Base-by-base conservation (phyloP, 1,284 basidiomycete genomes). In the Singerocomus inundabilis region DNA sequence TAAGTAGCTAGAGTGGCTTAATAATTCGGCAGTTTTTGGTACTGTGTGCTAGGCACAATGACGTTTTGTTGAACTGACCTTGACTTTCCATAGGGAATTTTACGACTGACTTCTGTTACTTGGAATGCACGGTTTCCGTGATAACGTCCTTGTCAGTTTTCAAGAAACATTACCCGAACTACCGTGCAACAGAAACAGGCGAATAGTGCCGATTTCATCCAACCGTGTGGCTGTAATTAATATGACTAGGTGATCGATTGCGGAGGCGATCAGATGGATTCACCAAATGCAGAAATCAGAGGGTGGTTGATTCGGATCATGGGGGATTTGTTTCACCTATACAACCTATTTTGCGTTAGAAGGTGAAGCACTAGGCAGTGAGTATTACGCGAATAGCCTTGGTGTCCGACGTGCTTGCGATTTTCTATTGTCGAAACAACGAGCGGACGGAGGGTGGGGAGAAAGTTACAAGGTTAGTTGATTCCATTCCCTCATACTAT, bases 321-420 rank as follows among this genome's bases (percentile, higher is more conserved):
- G n/a, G n/a, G n/a, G n/a, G n/a, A n/a, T n/a, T n/a, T n/a, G n/a
- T n/a, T n/a, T n/a, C n/a, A n/a, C 98, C 2, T 97, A 98, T 64
- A 95, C 95, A 3, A 94, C 91, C 4, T 92, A 94, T 78, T 99
- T 99, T 66, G 94, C 96, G 2, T 77, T 96, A 35, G 97, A 99
- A 69, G 91, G 88, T 52, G 79, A 99, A 29, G 81, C 87, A 0
- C 80, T 98, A 35, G 93, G 91, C 0, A 94, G 93, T 3, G 91
- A 98, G 73, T 91, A n/a, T n/a, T n/a, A n/a, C n/a, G n/a, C n/a
- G n/a, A n/a, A n/a, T n/a, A n/a, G n/a, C n/a, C n/a, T n/a, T 84
- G 69, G 75, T 36, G 84, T 89, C 30, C 78, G 79, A 46, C 77
- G 78, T 46, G 96, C 94, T 1, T 99, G 97, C 66, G 78, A 87